Base-by-base conservation (phyloP, 2,329 filamentous ascomycete species). In the Colletotrichum sp. region DNA sequence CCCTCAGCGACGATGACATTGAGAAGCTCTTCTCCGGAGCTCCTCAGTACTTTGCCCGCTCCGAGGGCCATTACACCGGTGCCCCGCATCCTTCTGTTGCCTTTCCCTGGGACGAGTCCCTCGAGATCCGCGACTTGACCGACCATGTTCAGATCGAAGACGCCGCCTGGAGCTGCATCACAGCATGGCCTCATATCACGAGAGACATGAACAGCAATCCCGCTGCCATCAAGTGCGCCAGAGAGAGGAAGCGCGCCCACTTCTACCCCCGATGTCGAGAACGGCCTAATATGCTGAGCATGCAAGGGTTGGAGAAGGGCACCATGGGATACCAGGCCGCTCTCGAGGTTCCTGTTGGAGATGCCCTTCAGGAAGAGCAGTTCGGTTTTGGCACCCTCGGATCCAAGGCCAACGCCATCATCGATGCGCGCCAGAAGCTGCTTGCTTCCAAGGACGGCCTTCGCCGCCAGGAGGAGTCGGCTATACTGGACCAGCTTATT, bases 21-120 rank as follows among this genome's bases (percentile, higher is more conserved):
- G 91, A 93, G 84, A 91, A 92, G 83, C 89, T 95, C 80, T 95
- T 95, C 86, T 94, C 93, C 30, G 93, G 93, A n/a, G 93, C 93
- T 59, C 93, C 93, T 78, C 93, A 94, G 82, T 95, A 93, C 86
- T 92, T 92, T 82, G 89, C 91, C 78, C 89, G 90, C 68, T 89
- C 88, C 74, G 89, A 92, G 79, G 90, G 90, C 52, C 90, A 92
- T 82, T 90, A 88, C 81, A 89, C 88, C 75, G 91, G 89, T 67
- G 90, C 91, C 49, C 90, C 90, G 26, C 89, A 92, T 79, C 92
- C 93, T 26, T 91, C 88, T 65, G 92, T 93, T 32, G 90, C 91
- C 49, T 95, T 92, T 81, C 93, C 93, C 2, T 94, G 92, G 89
- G 91, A 95, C 81, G 88, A 91, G 77, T 87, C 89, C 77, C 83